phyloP scores from a whole-genome alignment of 2,329 filamentous ascomycete species.

The Sphaerulina vaccinii region DNA sequence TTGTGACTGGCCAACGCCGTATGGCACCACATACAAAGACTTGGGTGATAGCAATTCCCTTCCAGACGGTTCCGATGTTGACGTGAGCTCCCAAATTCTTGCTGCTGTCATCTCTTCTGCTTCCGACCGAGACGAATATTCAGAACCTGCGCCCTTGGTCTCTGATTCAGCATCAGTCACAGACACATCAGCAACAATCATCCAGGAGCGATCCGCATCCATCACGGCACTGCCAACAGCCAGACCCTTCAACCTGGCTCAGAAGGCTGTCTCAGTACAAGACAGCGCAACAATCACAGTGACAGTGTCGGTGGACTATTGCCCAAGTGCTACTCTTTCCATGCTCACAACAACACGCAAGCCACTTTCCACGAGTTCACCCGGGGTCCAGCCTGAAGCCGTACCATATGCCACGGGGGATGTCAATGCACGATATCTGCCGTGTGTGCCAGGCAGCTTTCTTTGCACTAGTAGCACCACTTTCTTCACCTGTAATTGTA shows the following conservation, averaged over 20 bases:
- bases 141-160: too few species aligned
- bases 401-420: constrained; percentile 32
- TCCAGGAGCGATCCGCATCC: neutral
- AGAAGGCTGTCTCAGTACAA: neutral
- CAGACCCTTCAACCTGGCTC: neutral
- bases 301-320: constrained; percentile 25
- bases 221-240: neutral
- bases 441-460: constrained; percentile 43
- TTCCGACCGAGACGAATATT: neutral
- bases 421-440: constrained; percentile 33
- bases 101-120: neutral
- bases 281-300: constrained; percentile 20
- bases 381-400: constrained; percentile 10
- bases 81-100: neutral
- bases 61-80: neutral
- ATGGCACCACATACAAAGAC: constrained; percentile 31
- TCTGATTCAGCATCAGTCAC: constrained; percentile 3
- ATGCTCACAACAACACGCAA: constrained; percentile 1
- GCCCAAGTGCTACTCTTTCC: constrained; percentile 15
- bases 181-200: neutral
- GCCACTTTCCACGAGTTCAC: constrained; percentile 4
- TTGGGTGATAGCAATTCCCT: constrained; percentile 14
- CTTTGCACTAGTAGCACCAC: constrained; percentile 39
- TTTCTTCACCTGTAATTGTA: constrained; percentile 41
- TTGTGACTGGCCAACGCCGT: constrained; percentile 35